Evolutionary conservation across 805 yeast species (phyloP).

Genomic region (Kazachstania taianensis): DNA sequence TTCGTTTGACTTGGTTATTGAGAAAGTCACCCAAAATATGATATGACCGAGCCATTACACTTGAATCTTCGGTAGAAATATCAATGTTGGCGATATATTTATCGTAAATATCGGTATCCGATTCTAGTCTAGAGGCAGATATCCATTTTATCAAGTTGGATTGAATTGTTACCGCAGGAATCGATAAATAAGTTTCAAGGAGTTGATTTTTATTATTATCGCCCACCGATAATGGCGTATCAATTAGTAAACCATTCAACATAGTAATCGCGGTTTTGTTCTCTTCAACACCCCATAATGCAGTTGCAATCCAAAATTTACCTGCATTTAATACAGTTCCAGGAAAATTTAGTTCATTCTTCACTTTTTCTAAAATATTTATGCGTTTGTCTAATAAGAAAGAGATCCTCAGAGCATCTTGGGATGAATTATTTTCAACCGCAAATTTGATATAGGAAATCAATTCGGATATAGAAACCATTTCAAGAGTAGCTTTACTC

Average conservation of each 20-base stretch:
- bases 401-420: slow-evolving; percentile 17
- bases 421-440: slow-evolving; percentile 11
- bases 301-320: slow-evolving; percentile 35
- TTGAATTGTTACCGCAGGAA: slow-evolving; percentile 24
- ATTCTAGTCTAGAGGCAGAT: slow-evolving; percentile 58
- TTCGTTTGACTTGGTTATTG: slow-evolving; percentile 46
- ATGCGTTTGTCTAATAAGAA: slow-evolving; percentile 10
- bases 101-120: slow-evolving; percentile 46
- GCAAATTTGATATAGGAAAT: slow-evolving; percentile 9
- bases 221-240: slow-evolving; percentile 20
- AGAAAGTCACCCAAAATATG: slow-evolving; percentile 66
- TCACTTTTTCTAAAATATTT: background rate
- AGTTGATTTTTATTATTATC: slow-evolving; percentile 3
- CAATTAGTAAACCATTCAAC: slow-evolving; percentile 30
- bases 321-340: slow-evolving; percentile 4
- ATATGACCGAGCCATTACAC: slow-evolving; percentile 37
- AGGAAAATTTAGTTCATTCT: background rate
- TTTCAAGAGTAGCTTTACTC: background rate
- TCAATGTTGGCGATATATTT: slow-evolving; percentile 39
- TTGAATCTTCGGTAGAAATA: slow-evolving; percentile 11
- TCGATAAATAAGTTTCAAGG: slow-evolving; percentile 2
- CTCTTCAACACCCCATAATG: slow-evolving; percentile 58
- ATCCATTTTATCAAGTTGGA: slow-evolving; percentile 56
- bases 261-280: slow-evolving; percentile 47
- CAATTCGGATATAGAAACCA: slow-evolving; percentile 2